These are phyloP conservation scores for Agrocybe pediades DNA, from an alignment of 768 basidiomycete species.

Conservation along the genomic window DNA sequence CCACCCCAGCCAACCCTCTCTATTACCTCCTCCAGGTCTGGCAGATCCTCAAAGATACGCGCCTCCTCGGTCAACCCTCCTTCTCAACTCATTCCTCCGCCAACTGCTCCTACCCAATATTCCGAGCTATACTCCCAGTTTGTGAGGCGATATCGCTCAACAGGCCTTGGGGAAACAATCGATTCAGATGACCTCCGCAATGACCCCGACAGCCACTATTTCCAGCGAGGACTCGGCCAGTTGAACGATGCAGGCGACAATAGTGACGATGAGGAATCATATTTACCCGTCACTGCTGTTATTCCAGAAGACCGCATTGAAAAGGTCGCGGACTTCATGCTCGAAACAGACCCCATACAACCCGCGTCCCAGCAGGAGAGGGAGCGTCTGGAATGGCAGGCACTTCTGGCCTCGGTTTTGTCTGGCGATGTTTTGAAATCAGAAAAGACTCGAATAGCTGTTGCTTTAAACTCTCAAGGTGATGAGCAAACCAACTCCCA, in stretches of 20 bases:
- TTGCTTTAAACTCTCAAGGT: conserved; percentile 66
- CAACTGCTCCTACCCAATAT: conserved; percentile 31
- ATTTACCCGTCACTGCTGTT: conserved; percentile 37
- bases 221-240: conserved; percentile 68
- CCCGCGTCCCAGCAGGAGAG: conserved; percentile 74
- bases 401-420: conserved; percentile 91
- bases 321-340: conserved; percentile 49
- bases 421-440: conserved; percentile 93
- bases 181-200: conserved; percentile 69
- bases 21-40: conserved; percentile 26
- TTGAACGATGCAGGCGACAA: conserved; percentile 70
- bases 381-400: conserved; percentile 93
- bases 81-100: conserved; percentile 9
- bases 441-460: conserved; percentile 91
- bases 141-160: conserved; percentile 71
- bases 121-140: conserved; percentile 80
- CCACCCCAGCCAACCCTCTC: conserved; percentile 31
- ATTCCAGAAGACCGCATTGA: conserved; percentile 42
- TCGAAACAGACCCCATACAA: conserved; percentile 65
- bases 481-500: conserved; percentile 71
- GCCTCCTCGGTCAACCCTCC: conserved; percentile 25
- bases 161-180: conserved; percentile 40
- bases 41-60: conserved; percentile 30
- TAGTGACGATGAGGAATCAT: conserved; percentile 76
- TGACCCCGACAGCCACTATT: conserved; percentile 85